These are phyloP conservation scores for Eimeria zaria DNA, from an alignment of 169 alveolate species.

Conservation along the genomic window DNA sequence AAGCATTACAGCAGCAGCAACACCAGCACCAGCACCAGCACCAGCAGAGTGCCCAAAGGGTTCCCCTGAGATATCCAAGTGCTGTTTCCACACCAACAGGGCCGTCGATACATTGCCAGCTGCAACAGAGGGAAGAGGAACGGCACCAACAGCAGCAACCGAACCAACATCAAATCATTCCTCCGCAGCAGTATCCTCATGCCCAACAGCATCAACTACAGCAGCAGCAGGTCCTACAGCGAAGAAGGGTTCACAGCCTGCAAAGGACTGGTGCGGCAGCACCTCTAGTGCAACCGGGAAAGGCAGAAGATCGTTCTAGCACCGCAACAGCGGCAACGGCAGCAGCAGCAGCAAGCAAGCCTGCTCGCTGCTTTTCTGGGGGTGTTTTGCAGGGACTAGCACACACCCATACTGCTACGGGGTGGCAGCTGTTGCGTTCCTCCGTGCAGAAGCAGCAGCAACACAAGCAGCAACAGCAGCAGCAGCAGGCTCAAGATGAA, in stretches of 20 bases:
- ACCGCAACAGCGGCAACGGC: background rate
- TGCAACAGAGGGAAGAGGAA: background rate
- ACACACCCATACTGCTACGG: background rate
- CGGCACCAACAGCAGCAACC: conserved; percentile 49
- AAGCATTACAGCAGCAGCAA: conserved; percentile 15
- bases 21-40: too few relatives aligned
- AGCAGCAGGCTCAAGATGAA: conserved; percentile 39
- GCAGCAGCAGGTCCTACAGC: conserved; percentile 37
- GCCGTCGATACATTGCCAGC: background rate
- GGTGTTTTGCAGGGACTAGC: background rate
- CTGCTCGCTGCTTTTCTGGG: background rate
- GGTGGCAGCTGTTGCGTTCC: background rate
- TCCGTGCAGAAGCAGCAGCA: background rate
- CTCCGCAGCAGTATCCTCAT: background rate
- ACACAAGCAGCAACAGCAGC: conserved; percentile 25
- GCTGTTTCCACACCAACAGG: too few relatives aligned
- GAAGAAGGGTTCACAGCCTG: background rate
- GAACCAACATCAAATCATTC: conserved; percentile 11
- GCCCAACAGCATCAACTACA: conserved; percentile 8
- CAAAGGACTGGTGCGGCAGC: background rate
- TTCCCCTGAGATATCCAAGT: background rate
- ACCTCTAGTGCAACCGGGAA: background rate
- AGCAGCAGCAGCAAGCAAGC: background rate
- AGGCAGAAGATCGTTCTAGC: background rate
- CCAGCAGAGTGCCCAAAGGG: conserved; percentile 2